phyloP scores from a whole-genome alignment of 768 basidiomycete species.

The Mrakia blollopis region DNA sequence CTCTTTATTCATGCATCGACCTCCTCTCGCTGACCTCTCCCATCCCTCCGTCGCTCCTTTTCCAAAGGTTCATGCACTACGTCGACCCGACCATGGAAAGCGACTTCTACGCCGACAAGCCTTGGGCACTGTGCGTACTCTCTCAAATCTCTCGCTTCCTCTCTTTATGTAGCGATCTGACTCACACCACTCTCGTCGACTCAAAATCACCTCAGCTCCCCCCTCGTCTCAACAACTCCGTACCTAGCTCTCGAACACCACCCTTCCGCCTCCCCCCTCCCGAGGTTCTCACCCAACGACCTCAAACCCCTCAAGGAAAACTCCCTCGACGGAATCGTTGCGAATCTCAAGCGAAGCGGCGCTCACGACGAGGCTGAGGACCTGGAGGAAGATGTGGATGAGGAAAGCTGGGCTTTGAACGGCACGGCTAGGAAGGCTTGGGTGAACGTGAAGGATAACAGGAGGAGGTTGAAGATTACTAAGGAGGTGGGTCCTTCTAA shows the following conservation, averaged over 20 bases:
- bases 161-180: neutral
- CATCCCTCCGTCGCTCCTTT: neutral
- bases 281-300: neutral
- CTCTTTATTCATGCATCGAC: neutral
- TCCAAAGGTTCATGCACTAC: constrained; percentile 9
- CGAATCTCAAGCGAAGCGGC: neutral
- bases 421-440: constrained; percentile 7
- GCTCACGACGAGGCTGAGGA: neutral
- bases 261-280: neutral
- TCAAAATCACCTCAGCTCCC: neutral
- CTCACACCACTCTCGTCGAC: neutral
- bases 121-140: constrained; percentile 28
- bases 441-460: constrained; percentile 18
- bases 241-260: constrained; percentile 11
- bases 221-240: constrained; percentile 21
- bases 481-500: constrained; percentile 18
- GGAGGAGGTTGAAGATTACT: constrained; percentile 11
- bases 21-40: neutral
- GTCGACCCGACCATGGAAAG: constrained; percentile 23
- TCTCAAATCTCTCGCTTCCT: no score
- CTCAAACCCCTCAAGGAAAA: constrained; percentile 19
- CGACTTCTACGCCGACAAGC: constrained; percentile 32
- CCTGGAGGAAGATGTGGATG: neutral
- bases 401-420: neutral
- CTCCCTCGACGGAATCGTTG: neutral